Evolutionary conservation across 2,329 filamentous ascomycete species (phyloP).

Genomic region (Sporothrix dimorphospora): DNA sequence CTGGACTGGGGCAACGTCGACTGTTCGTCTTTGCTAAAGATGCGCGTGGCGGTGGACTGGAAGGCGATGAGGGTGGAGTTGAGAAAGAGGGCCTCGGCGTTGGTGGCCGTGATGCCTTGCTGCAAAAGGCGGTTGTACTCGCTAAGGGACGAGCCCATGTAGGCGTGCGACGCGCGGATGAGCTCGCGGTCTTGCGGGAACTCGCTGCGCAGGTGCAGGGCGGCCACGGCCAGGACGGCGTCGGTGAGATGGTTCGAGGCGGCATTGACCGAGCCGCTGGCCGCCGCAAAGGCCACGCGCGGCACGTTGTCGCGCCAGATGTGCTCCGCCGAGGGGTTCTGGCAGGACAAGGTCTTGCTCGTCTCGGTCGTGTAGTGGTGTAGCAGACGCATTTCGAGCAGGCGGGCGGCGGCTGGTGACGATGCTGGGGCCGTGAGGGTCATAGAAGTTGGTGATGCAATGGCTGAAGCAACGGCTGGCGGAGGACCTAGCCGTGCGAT

Average conservation of each 20-base stretch:
- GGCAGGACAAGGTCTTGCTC: slow-evolving; percentile 61
- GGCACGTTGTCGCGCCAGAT: slow-evolving; percentile 66
- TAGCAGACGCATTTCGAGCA: slow-evolving; percentile 65
- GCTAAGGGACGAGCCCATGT: slow-evolving; percentile 65
- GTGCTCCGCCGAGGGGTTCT: slow-evolving; percentile 54
- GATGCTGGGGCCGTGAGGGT: slow-evolving; percentile 43
- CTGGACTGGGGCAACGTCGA: neutral
- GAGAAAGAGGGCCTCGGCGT: slow-evolving; percentile 65
- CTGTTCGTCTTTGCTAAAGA: slow-evolving; percentile 61
- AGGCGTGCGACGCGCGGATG: slow-evolving; percentile 65
- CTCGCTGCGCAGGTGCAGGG: slow-evolving; percentile 62
- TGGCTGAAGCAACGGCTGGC: slow-evolving; percentile 37
- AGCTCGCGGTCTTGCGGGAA: slow-evolving; percentile 61
- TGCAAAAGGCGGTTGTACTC: slow-evolving; percentile 62
- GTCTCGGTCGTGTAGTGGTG: slow-evolving; percentile 67
- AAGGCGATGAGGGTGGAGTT: slow-evolving; percentile 68
- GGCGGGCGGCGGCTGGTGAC: slow-evolving; percentile 44
- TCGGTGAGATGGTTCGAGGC: slow-evolving; percentile 61
- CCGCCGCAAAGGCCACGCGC: slow-evolving; percentile 60
- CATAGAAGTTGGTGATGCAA: slow-evolving; percentile 43
- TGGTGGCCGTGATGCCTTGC: slow-evolving; percentile 59
- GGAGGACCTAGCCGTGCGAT: slow-evolving; percentile 19
- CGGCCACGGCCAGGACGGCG: slow-evolving; percentile 65
- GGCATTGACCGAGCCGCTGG: slow-evolving; percentile 26
- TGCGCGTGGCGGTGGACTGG: slow-evolving; percentile 65